Base-by-base conservation (phyloP, 202 grass and related monocot genomes). In the Setaria italica region DNA sequence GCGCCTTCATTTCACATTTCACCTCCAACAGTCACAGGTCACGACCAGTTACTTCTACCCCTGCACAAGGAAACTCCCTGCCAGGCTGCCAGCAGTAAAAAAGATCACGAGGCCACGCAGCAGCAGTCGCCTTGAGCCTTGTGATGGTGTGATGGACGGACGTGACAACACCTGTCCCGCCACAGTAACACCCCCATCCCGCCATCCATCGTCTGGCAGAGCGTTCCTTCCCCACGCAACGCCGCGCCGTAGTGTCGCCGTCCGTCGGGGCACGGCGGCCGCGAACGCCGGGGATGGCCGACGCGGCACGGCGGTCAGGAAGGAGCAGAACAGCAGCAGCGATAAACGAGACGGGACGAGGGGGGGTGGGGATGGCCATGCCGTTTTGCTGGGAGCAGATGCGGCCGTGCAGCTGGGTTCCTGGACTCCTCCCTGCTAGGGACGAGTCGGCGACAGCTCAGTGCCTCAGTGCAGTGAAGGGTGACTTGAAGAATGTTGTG, bases 401-500 rank as follows among this genome's bases (percentile, higher is more conserved):
- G 47, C 3, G 0, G 25, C 72, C 72, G 17, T 48, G 11, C 81
- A 75, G 67, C 63, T 42, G 63, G 73, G 46, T 15, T 32, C 4
- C 35, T 37, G 69, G 25, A 25, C 25, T 25, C 25, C 25, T 25
- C 25, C 25, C 25, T 51, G 43, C 29, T 53, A 62, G 66, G 80
- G 45, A 51, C 58, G 11, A 12, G 21, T 0, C 35, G 58, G 12
- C 21, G 57, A 25, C 55, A 39, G 47, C 43, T 45, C 43, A 37
- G 55, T 54, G 59, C 77, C 14, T 60, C 30, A 48, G 55, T 54
- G 59, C 77, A 11, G 34, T 14, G 25, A 25, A 5, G 11, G 50
- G 42, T 57, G 47, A 20, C 57, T 66, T 82, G 42, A 72, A 65
- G 74, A 66, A 83, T 83, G 72, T 66, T 46, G 11, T 6, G 6